Percentiles rank a stretch among this genome's conserved stretches.
These are phyloP conservation scores for Leishmania turanica DNA, from an alignment of 208 protist species.

Conservation along the genomic window DNA sequence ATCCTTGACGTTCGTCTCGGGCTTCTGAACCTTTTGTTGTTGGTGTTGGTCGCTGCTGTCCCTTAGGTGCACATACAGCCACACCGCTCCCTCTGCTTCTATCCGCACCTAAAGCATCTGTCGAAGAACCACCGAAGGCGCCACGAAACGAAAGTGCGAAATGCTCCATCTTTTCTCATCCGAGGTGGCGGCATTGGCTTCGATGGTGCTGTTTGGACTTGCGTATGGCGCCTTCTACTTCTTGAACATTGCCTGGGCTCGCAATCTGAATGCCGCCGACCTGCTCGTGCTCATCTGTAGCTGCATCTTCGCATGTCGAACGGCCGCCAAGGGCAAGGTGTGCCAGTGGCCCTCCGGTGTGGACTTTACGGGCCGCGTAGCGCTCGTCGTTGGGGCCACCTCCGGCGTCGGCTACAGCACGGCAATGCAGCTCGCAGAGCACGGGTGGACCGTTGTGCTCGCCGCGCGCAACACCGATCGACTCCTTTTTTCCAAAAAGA, in stretches of 20 bases:
- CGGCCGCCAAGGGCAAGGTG: slow-evolving; percentile 39
- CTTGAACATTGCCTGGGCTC: slow-evolving; percentile 22
- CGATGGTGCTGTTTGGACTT: slow-evolving; percentile 21
- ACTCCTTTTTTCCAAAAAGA: slow-evolving; percentile 53
- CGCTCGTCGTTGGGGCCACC: slow-evolving; percentile 78
- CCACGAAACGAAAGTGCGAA: background rate
- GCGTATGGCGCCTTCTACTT: slow-evolving; percentile 19
- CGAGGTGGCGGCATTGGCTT: slow-evolving; percentile 44
- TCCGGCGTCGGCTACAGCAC: slow-evolving; percentile 81
- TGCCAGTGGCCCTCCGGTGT: slow-evolving; percentile 68
- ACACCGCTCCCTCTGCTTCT: background rate
- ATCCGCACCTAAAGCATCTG: background rate
- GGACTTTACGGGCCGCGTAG: slow-evolving; percentile 65
- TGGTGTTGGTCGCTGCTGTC: background rate
- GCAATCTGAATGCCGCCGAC: slow-evolving; percentile 15
- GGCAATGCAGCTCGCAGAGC: slow-evolving; percentile 63
- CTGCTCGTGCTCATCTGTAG: slow-evolving; percentile 41
- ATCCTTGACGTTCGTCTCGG: background rate
- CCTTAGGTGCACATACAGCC: background rate
- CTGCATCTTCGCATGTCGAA: slow-evolving; percentile 51
- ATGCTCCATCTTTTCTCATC: slow-evolving; percentile 77
- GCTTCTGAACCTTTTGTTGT: background rate
- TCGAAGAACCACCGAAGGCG: background rate
- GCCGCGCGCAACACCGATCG: slow-evolving; percentile 58
- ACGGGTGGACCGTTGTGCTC: slow-evolving; percentile 82